These are phyloP conservation scores for Fusarium sp. DNA, from an alignment of 2,329 filamentous ascomycete species.

Conservation along the genomic window DNA sequence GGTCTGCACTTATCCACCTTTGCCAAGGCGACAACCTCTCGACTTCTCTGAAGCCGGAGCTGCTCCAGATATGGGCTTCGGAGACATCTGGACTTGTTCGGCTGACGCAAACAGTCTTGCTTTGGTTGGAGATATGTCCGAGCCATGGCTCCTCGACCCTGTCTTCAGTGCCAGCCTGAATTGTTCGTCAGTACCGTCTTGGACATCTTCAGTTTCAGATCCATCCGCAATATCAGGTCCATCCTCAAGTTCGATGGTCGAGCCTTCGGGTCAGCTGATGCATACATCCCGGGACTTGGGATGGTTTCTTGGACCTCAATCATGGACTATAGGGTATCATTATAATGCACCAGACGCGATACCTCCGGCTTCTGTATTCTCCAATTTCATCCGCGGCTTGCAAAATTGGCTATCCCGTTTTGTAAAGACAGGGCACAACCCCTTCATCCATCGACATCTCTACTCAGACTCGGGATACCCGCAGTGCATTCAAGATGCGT, in stretches of 20 bases:
- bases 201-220: not conserved
- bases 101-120: not conserved
- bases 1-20: not conserved
- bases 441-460: not conserved
- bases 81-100: fast-evolving
- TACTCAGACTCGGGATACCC: not conserved
- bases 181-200: fast-evolving
- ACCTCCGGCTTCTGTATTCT: not conserved
- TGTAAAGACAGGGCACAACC: not conserved
- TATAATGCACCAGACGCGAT: not conserved
- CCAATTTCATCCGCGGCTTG: not conserved
- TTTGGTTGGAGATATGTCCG: fast-evolving
- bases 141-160: not conserved
- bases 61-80: not conserved
- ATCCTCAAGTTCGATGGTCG: fast-evolving
- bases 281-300: not conserved
- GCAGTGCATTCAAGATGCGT: not conserved
- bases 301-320: not conserved
- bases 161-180: not conserved
- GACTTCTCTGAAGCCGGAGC: fast-evolving
- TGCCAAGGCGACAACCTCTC: not conserved
- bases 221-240: fast-evolving
- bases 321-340: not conserved
- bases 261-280: fast-evolving
- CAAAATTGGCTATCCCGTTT: not conserved